A percentile compares a stretch with the other conserved stretches of the same genome.
Evolutionary conservation across 2,329 filamentous ascomycete genomes (phyloP).

Genomic region (Sordariomycetes sp.): DNA sequence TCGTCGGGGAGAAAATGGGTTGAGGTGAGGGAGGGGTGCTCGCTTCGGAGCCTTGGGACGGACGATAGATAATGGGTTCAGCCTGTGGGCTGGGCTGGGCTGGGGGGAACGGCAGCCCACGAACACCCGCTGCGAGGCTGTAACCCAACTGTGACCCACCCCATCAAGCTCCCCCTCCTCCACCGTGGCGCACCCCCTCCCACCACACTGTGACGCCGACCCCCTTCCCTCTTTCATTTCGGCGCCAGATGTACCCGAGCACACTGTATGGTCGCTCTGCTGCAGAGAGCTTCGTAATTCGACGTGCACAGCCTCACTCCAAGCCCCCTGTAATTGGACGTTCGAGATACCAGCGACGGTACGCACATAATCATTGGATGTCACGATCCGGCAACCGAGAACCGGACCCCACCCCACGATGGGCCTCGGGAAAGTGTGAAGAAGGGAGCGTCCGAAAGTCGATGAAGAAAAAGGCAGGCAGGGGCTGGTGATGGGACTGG

Average conservation of each 20-base stretch:
- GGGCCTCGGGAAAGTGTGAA: background rate
- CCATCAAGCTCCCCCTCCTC: background rate
- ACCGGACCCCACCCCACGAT: background rate
- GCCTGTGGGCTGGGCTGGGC: background rate
- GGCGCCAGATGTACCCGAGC: background rate
- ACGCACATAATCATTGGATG: background rate
- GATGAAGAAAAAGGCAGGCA: background rate
- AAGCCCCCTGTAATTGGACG: background rate
- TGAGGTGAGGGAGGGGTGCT: background rate
- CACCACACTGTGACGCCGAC: background rate
- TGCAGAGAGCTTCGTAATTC: background rate
- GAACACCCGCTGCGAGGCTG: conserved; percentile 4
- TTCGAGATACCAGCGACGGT: background rate
- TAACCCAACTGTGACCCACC: background rate
- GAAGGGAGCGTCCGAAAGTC: background rate
- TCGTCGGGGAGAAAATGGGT: background rate
- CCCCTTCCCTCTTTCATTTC: background rate
- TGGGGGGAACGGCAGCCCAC: background rate
- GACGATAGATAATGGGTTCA: background rate
- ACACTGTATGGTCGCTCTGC: background rate
- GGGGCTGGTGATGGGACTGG: background rate
- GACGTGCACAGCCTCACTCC: background rate
- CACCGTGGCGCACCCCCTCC: background rate
- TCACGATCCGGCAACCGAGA: background rate
- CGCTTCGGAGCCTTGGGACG: background rate